phyloP scores from a whole-genome alignment of 129 eudicot species.

The Chrysanthemum lavandulifolium region DNA sequence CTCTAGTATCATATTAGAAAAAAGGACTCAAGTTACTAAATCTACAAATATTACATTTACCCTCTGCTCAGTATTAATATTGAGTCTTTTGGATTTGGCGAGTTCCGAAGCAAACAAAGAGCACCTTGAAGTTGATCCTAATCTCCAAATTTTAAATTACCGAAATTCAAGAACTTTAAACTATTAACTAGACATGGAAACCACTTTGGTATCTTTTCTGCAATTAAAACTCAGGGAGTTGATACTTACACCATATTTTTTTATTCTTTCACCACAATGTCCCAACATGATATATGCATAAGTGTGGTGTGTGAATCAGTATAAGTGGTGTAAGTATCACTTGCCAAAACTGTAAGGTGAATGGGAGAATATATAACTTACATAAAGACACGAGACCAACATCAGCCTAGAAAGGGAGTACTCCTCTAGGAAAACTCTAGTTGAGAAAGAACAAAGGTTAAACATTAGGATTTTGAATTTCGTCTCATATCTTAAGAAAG shows the following conservation, averaged over 20 bases:
- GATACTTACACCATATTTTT: too few relatives aligned
- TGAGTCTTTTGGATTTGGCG: constrained; percentile 2
- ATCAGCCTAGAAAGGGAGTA: too few relatives aligned
- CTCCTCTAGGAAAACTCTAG: too few relatives aligned
- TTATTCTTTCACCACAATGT: too few relatives aligned
- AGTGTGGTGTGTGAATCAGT: too few relatives aligned
- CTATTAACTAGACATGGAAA: not conserved
- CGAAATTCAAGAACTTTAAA: not conserved
- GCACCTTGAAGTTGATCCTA: constrained; percentile 22
- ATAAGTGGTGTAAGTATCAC: too few relatives aligned
- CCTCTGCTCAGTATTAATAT: not conserved
- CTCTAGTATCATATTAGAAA: not conserved
- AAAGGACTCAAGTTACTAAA: not conserved
- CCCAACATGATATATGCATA: too few relatives aligned
- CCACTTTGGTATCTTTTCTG: constrained; percentile 14
- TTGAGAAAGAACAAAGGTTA: too few relatives aligned
- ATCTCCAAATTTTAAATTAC: constrained; percentile 1
- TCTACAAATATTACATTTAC: not conserved
- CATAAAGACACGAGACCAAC: too few relatives aligned
- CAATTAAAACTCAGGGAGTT: not conserved
- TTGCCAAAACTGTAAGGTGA: not conserved
- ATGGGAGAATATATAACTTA: too few relatives aligned
- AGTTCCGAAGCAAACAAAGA: constrained; percentile 20
- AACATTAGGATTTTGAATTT: too few relatives aligned
- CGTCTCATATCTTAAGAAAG: too few relatives aligned